These are phyloP conservation scores for Scutellaria minor DNA, from an alignment of 257 asterid species.

Conservation along the genomic window DNA sequence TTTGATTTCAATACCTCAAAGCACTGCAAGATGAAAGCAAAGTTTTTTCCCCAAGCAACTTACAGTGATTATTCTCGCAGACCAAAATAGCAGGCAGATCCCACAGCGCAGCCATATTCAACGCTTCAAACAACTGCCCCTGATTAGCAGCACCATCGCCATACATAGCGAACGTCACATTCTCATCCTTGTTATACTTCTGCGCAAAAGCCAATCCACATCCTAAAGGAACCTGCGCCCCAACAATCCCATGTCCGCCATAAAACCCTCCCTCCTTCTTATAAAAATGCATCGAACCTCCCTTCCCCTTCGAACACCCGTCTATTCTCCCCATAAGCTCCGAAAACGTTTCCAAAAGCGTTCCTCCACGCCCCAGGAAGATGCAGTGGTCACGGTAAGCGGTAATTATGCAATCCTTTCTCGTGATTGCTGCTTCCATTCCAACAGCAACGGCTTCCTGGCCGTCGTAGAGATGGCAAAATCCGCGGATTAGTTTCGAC, in stretches of 20 bases:
- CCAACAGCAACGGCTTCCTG: conserved; percentile 96
- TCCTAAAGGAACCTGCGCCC: conserved; percentile 94
- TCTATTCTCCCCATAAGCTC: conserved; percentile 92
- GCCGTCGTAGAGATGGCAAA: conserved; percentile 95
- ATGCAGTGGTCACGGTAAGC: conserved; percentile 84
- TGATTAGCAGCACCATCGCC: conserved; percentile 99
- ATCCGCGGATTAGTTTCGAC: conserved; percentile 90
- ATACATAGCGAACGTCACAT: conserved; percentile 80
- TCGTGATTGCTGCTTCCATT: conserved; percentile 90
- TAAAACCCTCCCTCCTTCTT: conserved; percentile 84
- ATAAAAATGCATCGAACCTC: conserved; percentile 98
- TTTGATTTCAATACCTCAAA: not conserved
- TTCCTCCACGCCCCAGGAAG: conserved; percentile 79
- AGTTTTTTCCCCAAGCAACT: conserved; percentile 35
- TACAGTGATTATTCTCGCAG: conserved; percentile 99
- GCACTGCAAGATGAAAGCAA: conserved; percentile 9
- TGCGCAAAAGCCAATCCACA: conserved; percentile 94
- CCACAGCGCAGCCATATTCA: conserved; percentile 97
- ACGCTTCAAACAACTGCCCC: conserved; percentile 96
- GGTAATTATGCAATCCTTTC: conserved; percentile 73
- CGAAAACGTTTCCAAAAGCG: conserved; percentile 64
- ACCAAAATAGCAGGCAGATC: conserved; percentile 96
- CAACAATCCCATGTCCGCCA: conserved; percentile 98
- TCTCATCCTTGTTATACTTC: conserved; percentile 86
- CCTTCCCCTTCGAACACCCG: conserved; percentile 94